Base-by-base conservation (phyloP, 1,139 yeast species). In the Blastobotrys ciferrii region DNA sequence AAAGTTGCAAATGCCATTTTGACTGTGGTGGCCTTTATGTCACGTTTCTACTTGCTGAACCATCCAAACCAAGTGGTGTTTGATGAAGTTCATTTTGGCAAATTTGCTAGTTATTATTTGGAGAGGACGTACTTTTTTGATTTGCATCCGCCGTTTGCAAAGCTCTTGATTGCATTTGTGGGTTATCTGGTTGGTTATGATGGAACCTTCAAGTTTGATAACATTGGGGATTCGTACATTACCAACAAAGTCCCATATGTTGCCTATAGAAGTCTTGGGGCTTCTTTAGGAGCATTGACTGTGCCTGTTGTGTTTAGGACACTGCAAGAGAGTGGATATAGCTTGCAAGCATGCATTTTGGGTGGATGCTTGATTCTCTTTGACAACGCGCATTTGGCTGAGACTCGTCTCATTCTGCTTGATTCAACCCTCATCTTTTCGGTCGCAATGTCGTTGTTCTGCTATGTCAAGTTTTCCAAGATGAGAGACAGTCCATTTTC, bases 91-190 rank as follows among this genome's bases (percentile, higher is more conserved):
- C 98, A 92, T 68, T 92, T 92, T 63, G 98, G 98, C 12, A 79
- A 80, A 58, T 72, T 72, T 50, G 75, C 74, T 14, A 64, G 73
- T 9, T 68, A 65, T 50, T 66, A 66, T 52, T 58, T 66, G 31
- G 64, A 66, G 53, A 73, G 68, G 28, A 66, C 66, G 35, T 67
- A 65, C 42, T 61, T 58, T 49, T 96, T 89, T 66, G 99, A 94
- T 68, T 80, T 94, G 52, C 99, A 94, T 68, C 99, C 99, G 35
- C 99, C 98, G 15, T 85, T 94, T 69, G 98, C 97, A 45, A 94
- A 94, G 68, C 74, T 94, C 68, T 75, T 91, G 58, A 86, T 89
- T 69, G 98, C 98, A 0, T 78, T 81, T 53, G 92, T 84, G 42
- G 99, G 98, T 32, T 89, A 84, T 78, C 65, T 92, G 38, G 80